phyloP scores from a whole-genome alignment of 805 yeast species.

The Middelhovenomyces tepae region DNA sequence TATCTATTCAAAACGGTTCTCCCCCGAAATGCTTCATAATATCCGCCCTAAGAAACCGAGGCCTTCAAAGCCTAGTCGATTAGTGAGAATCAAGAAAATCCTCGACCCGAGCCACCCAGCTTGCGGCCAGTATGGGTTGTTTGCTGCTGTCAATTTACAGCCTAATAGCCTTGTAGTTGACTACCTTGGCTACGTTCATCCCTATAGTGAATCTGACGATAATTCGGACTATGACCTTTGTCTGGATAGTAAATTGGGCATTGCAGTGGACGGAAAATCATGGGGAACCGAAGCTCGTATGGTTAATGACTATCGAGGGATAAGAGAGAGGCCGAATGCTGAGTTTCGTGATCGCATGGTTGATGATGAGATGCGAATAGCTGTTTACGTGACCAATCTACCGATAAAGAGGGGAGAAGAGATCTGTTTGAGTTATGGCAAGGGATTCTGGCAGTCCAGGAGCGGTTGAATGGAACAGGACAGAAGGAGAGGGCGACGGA shows the following conservation, averaged over 20 bases:
- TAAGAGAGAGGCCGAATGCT: constrained; percentile 14
- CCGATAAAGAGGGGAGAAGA: constrained; percentile 16
- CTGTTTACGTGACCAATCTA: constrained; percentile 13
- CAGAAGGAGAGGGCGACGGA: too few species aligned
- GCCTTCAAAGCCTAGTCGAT: constrained; percentile 6
- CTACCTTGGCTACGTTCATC: constrained; percentile 18
- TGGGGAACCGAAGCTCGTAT: constrained; percentile 18
- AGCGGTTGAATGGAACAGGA: too few species aligned
- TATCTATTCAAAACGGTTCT: constrained; percentile 13
- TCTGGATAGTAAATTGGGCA: constrained; percentile 11
- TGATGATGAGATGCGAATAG: constrained; percentile 13
- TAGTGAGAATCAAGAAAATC: constrained; percentile 15
- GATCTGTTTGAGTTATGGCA: constrained; percentile 18
- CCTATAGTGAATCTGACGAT: constrained; percentile 12
- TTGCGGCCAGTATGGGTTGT: constrained; percentile 17
- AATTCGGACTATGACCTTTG: constrained; percentile 16
- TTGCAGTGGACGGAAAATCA: constrained; percentile 16
- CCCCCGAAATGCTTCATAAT: constrained; percentile 7
- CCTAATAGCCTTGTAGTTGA: constrained; percentile 15
- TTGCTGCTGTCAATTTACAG: constrained; percentile 14
- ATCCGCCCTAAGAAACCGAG: constrained; percentile 6
- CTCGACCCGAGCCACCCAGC: constrained; percentile 16
- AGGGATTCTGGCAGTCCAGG: constrained; percentile 18
- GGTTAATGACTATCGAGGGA: constrained; percentile 19
- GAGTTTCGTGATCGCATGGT: constrained; percentile 13